These are phyloP conservation scores for Daldinia eschscholtzii DNA, from an alignment of 2,329 filamentous ascomycete genomes.

Conservation along the genomic window DNA sequence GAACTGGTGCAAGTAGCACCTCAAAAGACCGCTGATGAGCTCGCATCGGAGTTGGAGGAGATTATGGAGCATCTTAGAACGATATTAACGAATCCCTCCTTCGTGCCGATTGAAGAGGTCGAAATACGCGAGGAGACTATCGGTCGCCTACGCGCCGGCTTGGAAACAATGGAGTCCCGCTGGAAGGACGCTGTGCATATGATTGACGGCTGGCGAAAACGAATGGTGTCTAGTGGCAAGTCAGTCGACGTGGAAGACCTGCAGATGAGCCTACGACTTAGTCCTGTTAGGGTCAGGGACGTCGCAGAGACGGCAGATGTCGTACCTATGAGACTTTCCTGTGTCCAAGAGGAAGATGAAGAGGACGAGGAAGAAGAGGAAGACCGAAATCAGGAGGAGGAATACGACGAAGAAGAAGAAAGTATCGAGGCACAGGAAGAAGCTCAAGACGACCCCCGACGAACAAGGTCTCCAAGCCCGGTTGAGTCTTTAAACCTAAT, in stretches of 20 bases:
- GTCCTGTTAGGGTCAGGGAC: slow-evolving; percentile 68
- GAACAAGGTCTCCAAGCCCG: slow-evolving; percentile 50
- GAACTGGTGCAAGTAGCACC: slow-evolving; percentile 35
- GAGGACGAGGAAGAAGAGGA: slow-evolving; percentile 59
- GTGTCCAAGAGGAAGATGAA: slow-evolving; percentile 56
- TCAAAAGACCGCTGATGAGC: slow-evolving; percentile 68
- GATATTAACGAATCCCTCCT: slow-evolving; percentile 93
- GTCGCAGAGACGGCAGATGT: slow-evolving; percentile 61
- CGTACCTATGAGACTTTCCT: slow-evolving; percentile 56
- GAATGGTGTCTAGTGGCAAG: slow-evolving; percentile 78
- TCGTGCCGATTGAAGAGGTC: slow-evolving; percentile 95
- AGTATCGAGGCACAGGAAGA: slow-evolving; percentile 45
- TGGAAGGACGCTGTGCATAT: slow-evolving; percentile 92
- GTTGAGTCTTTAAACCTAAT: slow-evolving; percentile 58
- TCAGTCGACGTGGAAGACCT: slow-evolving; percentile 77
- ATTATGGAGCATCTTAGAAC: slow-evolving; percentile 85
- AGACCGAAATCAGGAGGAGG: slow-evolving; percentile 55
- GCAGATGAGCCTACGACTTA: slow-evolving; percentile 75
- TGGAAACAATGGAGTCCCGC: slow-evolving; percentile 91
- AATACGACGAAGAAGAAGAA: slow-evolving; percentile 27
- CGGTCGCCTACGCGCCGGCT: slow-evolving; percentile 81
- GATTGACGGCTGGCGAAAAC: slow-evolving; percentile 91
- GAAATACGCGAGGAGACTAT: slow-evolving; percentile 95
- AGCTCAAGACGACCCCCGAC: slow-evolving; percentile 54
- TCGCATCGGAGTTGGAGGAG: slow-evolving; percentile 79